A percentile compares a stretch with the other conserved stretches of the same genome.
phyloP scores from a whole-genome alignment of 768 basidiomycete species.

The Glaciozyma antarctica region DNA sequence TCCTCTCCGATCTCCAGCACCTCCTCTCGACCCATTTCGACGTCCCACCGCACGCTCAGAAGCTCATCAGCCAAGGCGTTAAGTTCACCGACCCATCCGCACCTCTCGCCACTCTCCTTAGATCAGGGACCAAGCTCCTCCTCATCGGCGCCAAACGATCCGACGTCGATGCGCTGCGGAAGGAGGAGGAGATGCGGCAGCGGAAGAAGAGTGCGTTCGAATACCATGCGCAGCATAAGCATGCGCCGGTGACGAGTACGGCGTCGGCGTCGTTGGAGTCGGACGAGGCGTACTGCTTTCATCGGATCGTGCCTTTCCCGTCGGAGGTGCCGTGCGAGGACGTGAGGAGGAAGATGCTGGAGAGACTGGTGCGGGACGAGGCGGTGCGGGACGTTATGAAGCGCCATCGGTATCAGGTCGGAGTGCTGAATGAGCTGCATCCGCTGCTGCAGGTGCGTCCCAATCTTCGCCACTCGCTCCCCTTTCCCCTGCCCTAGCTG shows the following conservation, averaged over 20 bases:
- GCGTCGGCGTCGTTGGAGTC: slow-evolving; percentile 7
- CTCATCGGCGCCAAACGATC: slow-evolving; percentile 17
- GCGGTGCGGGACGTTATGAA: slow-evolving; percentile 22
- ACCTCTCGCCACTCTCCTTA: neutral
- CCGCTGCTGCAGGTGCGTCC: slow-evolving; percentile 1
- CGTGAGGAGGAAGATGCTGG: slow-evolving; percentile 16
- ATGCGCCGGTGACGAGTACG: neutral
- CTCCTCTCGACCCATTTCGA: neutral
- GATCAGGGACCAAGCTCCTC: slow-evolving; percentile 14
- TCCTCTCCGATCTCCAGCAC: neutral
- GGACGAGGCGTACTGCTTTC: slow-evolving; percentile 10
- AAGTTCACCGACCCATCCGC: neutral
- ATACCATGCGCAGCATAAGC: slow-evolving; percentile 4
- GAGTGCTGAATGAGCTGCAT: slow-evolving; percentile 20
- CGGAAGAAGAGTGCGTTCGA: slow-evolving; percentile 19
- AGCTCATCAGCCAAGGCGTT: slow-evolving; percentile 25
- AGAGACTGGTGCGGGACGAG: slow-evolving; percentile 13
- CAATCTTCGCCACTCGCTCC: too few relatives aligned
- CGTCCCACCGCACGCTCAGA: slow-evolving; percentile 16
- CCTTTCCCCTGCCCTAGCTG: neutral
- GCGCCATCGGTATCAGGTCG: slow-evolving; percentile 16
- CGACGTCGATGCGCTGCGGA: slow-evolving; percentile 7
- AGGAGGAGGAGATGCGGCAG: slow-evolving; percentile 7
- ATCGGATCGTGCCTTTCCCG: slow-evolving; percentile 24
- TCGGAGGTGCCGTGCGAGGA: slow-evolving; percentile 12